Conservation (phyloP, 805 yeast species). For the Saccharomycopsis oosterbeekiorum region DNA sequence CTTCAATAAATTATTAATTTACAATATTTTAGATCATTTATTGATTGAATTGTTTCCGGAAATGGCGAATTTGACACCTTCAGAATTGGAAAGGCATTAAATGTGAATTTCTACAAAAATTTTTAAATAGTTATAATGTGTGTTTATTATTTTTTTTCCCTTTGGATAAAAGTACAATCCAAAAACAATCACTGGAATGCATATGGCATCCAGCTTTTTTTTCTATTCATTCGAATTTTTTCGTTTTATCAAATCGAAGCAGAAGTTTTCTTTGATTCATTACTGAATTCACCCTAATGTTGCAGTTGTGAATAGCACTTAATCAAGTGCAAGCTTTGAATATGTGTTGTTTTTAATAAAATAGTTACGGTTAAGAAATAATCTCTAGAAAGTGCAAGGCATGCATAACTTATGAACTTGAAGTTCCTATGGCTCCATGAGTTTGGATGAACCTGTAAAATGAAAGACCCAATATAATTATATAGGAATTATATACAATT, state of each 20-base stretch:
- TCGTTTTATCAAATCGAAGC: neutral
- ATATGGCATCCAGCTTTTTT: neutral
- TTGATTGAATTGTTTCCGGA: slow-evolving; percentile 34
- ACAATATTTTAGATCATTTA: slow-evolving; percentile 33
- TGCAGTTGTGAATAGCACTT: no score
- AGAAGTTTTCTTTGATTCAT: no score
- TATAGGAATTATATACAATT: no score
- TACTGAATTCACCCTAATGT: no score
- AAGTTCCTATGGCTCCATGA: no score
- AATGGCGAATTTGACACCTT: slow-evolving; percentile 18
- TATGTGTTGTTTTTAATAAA: no score
- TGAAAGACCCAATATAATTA: no score
- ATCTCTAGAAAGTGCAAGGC: no score
- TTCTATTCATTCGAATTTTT: neutral
- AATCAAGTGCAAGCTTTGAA: no score
- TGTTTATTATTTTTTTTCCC: neutral
- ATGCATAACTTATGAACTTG: no score
- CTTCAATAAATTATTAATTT: slow-evolving; percentile 35
- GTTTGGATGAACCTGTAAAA: no score
- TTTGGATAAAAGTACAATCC: neutral
- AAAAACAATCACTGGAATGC: neutral
- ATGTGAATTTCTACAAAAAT: neutral
- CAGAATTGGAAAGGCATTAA: slow-evolving; percentile 15
- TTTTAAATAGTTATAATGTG: neutral
- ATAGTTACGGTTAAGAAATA: no score